Conservation (phyloP, 169 alveolate genomes). For the Blepharisma undulans region DNA sequence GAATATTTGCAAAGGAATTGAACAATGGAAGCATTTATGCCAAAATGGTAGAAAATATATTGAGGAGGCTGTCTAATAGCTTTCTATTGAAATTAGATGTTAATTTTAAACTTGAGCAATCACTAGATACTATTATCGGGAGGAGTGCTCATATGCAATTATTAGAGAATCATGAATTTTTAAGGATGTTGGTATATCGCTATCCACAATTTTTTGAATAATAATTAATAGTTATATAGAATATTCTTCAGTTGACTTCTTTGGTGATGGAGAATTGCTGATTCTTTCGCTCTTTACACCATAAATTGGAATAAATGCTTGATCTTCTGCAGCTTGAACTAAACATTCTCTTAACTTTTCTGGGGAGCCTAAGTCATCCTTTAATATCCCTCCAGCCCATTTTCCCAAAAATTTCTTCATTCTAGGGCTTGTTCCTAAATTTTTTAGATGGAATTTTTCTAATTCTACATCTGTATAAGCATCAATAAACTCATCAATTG, state of each 20-base stretch:
- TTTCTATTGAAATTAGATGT: constrained; percentile 79
- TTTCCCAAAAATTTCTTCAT: constrained; percentile 21
- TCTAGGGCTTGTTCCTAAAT: constrained; percentile 10
- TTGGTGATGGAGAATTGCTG: not conserved
- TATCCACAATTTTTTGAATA: constrained; percentile 22
- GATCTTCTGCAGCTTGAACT: not conserved
- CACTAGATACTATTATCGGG: constrained; percentile 34
- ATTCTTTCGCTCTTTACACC: not conserved
- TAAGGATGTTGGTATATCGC: constrained; percentile 18
- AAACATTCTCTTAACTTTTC: constrained; percentile 10
- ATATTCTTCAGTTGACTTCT: not conserved
- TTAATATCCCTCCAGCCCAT: constrained; percentile 21
- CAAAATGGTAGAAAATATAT: constrained; percentile 74
- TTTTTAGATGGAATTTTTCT: constrained; percentile 30
- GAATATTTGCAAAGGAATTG: constrained; percentile 53
- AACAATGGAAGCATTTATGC: constrained; percentile 59
- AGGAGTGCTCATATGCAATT: constrained; percentile 33
- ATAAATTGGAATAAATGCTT: not conserved
- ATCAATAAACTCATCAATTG: constrained; percentile 55
- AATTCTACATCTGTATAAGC: constrained; percentile 54
- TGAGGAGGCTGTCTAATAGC: constrained; percentile 55
- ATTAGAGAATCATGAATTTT: constrained; percentile 13
- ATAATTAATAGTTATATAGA: not conserved
- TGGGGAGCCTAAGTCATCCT: not conserved
- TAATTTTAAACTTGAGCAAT: constrained; percentile 73